Percentiles rank a stretch among this genome's conserved stretches.
phyloP scores from a whole-genome alignment of 345 rosid genomes.

The Linum trigynum region DNA sequence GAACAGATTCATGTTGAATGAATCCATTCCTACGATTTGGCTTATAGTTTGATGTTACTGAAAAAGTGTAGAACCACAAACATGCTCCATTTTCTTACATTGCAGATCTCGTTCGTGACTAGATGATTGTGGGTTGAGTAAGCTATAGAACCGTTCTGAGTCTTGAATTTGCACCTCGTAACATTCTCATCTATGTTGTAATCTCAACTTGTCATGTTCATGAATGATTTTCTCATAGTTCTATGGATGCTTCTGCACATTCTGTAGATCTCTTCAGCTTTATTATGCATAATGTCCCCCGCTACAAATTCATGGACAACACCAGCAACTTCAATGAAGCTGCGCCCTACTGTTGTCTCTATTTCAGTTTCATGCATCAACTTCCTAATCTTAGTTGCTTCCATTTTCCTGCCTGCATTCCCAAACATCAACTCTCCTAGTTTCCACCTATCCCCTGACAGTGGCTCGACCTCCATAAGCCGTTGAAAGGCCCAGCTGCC shows the following conservation, averaged over 20 bases:
- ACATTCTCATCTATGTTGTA: too few relatives aligned
- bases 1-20: conserved; percentile 29
- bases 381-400: not conserved
- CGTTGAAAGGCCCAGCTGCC: not conserved
- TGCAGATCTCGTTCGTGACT: too few relatives aligned
- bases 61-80: not conserved
- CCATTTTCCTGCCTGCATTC: not conserved
- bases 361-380: not conserved
- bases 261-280: not conserved
- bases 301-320: not conserved
- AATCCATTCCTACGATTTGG: not conserved
- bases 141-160: too few relatives aligned
- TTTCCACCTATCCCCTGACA: not conserved
- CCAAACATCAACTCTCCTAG: not conserved
- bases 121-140: too few relatives aligned
- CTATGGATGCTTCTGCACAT: not conserved
- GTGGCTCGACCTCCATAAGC: not conserved
- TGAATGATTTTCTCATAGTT: not conserved
- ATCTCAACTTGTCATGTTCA: not conserved
- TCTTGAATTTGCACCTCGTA: too few relatives aligned
- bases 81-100: too few relatives aligned
- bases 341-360: not conserved
- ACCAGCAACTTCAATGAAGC: not conserved
- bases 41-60: not conserved
- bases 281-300: not conserved